These are phyloP conservation scores for Cardamine resedifolia DNA, from an alignment of 345 rosid genomes.

Conservation along the genomic window DNA sequence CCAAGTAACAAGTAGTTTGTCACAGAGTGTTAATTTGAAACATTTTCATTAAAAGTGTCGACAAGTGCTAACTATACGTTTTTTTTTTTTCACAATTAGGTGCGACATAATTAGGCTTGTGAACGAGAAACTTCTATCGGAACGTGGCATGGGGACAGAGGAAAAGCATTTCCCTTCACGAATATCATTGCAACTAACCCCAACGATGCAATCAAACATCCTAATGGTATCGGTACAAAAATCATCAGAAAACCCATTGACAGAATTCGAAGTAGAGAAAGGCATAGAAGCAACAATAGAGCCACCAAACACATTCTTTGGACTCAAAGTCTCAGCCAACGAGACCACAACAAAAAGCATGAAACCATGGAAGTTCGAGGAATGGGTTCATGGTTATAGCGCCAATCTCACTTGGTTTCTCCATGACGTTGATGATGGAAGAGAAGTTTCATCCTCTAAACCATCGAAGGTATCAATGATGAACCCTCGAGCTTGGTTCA, in stretches of 20 bases:
- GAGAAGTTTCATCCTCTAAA: constrained; percentile 75
- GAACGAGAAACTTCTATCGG: constrained; percentile 53
- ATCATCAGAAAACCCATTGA: constrained; percentile 65
- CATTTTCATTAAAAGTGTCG: no score
- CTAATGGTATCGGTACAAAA: constrained; percentile 70
- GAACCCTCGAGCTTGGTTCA: constrained; percentile 81
- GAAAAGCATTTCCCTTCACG: constrained; percentile 90
- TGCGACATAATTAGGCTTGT: constrained; percentile 61
- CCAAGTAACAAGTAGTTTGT: no score
- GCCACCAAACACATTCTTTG: constrained; percentile 65
- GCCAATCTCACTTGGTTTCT: constrained; percentile 76
- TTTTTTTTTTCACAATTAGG: constrained; percentile 31
- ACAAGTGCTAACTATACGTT: not conserved
- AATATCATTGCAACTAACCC: constrained; percentile 68
- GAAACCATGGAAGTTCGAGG: constrained; percentile 87
- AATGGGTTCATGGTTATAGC: constrained; percentile 64
- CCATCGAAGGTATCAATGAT: constrained; percentile 66
- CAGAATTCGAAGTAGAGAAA: constrained; percentile 52
- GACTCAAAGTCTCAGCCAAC: constrained; percentile 56
- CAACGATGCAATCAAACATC: constrained; percentile 63
- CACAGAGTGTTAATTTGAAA: no score
- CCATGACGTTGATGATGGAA: constrained; percentile 73
- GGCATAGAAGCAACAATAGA: constrained; percentile 62
- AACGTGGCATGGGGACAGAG: constrained; percentile 62
- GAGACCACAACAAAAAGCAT: constrained; percentile 62